phyloP scores from a whole-genome alignment of 768 basidiomycete genomes.

The Pleurotus cornucopiae region DNA sequence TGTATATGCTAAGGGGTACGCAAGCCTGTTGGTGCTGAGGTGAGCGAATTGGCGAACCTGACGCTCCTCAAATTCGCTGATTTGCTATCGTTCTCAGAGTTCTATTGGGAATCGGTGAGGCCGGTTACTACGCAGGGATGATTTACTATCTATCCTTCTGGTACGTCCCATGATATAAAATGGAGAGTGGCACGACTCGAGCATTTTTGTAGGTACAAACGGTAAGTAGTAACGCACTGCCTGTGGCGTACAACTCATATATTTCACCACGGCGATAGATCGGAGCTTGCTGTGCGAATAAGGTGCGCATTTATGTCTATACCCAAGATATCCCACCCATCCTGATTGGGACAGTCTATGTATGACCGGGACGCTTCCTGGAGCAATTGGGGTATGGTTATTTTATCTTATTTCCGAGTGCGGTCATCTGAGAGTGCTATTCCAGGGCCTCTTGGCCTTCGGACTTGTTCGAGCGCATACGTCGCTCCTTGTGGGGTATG shows the following conservation, averaged over 20 bases:
- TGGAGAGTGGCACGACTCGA: neutral
- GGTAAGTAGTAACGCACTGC: neutral
- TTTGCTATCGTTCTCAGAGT: slow-evolving; percentile 29
- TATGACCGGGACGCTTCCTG: slow-evolving; percentile 56
- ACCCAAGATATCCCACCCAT: neutral
- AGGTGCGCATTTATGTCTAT: slow-evolving; percentile 24
- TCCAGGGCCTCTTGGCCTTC: slow-evolving; percentile 51
- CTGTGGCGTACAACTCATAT: neutral
- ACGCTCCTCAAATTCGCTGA: neutral
- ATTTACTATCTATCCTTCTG: slow-evolving; percentile 61
- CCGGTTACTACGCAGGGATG: slow-evolving; percentile 57
- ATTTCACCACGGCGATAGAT: slow-evolving; percentile 19
- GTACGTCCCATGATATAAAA: slow-evolving; percentile 23
- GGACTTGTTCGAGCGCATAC: slow-evolving; percentile 51
- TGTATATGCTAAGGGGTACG: slow-evolving; percentile 53
- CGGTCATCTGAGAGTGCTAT: neutral
- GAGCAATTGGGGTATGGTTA: slow-evolving; percentile 43
- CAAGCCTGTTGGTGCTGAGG: slow-evolving; percentile 43
- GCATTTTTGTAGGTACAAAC: neutral
- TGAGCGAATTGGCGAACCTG: slow-evolving; percentile 13
- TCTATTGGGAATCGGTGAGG: slow-evolving; percentile 56
- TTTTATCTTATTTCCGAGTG: neutral
- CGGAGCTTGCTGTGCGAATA: slow-evolving; percentile 47
- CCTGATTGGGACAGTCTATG: slow-evolving; percentile 32
- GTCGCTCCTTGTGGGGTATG: slow-evolving; percentile 34